These are phyloP conservation scores for Hypomontagnella monticulosa DNA, from an alignment of 495 filamentous ascomycete genomes.

Conservation along the genomic window DNA sequence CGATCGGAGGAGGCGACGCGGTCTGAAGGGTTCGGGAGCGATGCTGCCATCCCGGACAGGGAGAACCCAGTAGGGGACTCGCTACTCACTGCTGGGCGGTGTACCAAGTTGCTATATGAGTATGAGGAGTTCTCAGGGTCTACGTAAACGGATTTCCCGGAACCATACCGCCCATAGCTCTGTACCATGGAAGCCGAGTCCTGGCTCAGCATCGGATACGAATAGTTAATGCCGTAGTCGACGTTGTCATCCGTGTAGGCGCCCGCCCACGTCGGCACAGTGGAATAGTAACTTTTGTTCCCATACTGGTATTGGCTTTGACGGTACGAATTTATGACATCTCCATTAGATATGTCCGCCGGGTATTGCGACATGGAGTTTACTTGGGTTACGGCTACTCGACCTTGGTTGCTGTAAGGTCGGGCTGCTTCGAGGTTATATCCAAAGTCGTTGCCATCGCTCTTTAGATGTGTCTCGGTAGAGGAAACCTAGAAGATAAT, in stretches of 20 bases:
- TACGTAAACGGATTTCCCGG: conserved; percentile 46
- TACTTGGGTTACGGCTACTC: conserved; percentile 40
- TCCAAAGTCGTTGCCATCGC: conserved; percentile 47
- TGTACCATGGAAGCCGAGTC: conserved; percentile 47
- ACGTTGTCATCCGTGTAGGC: conserved; percentile 52
- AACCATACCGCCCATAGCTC: conserved; percentile 40
- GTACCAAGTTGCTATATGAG: conserved; percentile 46
- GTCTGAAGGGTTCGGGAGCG: conserved; percentile 49
- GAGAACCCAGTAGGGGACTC: conserved; percentile 50
- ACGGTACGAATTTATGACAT: conserved; percentile 46
- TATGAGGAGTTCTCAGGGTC: conserved; percentile 45
- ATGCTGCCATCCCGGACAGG: conserved; percentile 52
- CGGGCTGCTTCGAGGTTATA: conserved; percentile 55
- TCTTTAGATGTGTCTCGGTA: conserved; percentile 55
- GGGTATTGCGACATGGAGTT: conserved; percentile 40
- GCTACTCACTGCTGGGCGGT: conserved; percentile 46
- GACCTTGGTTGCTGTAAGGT: conserved; percentile 47
- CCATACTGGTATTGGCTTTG: conserved; percentile 47
- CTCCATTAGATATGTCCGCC: conserved; percentile 41
- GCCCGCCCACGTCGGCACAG: conserved; percentile 45
- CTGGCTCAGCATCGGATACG: conserved; percentile 46
- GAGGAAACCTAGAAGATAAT: conserved; percentile 56
- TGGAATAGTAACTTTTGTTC: conserved; percentile 48
- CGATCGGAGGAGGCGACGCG: conserved; percentile 53
- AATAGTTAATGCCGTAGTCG: conserved; percentile 51